These are phyloP conservation scores for Hypoxylon sp. DNA, from an alignment of 2,329 filamentous ascomycete species.

Conservation along the genomic window DNA sequence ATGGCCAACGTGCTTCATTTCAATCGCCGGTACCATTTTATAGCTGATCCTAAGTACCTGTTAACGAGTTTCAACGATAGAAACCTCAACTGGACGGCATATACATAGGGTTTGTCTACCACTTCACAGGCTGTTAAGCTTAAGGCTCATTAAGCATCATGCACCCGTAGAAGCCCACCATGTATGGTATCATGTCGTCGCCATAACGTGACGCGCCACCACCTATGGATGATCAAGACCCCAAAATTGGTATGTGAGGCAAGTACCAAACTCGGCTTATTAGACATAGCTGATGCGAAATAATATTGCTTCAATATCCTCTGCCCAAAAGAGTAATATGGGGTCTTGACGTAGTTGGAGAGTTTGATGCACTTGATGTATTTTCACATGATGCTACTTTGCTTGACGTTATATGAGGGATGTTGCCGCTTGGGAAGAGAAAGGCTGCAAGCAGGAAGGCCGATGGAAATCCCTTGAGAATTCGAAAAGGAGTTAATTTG, in stretches of 20 bases:
- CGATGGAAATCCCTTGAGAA: background rate
- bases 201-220: background rate
- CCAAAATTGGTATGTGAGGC: background rate
- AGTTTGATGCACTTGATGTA: slow-evolving; percentile 20
- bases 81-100: no score
- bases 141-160: background rate
- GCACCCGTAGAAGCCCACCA: no score
- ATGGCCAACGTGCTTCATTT: no score
- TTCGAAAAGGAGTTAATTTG: no score
- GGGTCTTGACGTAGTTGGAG: slow-evolving; percentile 8
- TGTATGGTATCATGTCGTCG: background rate
- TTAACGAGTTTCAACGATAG: no score
- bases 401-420: background rate
- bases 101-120: background rate
- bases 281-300: background rate
- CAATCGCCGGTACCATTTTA: no score
- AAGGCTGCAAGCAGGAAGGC: background rate
- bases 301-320: background rate
- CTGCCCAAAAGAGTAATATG: background rate
- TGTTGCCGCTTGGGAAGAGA: background rate
- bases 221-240: background rate
- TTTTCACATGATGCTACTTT: slow-evolving; percentile 25
- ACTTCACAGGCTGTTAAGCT: background rate
- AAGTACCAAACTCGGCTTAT: no score
- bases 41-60: no score